phyloP scores from a whole-genome alignment of 2,329 filamentous ascomycete species.

The Nakataea oryzae region DNA sequence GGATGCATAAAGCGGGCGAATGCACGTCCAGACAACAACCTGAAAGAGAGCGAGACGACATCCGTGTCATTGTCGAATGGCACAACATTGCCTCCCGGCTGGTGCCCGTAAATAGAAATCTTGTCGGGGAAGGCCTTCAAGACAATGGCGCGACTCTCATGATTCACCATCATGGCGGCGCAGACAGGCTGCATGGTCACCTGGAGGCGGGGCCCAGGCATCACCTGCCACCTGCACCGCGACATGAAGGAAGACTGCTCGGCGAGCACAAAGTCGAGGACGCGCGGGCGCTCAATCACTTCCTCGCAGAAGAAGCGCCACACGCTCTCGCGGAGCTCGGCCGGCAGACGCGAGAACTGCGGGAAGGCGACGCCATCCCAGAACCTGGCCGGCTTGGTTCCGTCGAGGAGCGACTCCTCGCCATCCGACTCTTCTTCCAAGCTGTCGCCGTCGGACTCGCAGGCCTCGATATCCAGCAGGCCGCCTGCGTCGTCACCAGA shows the following conservation, averaged over 20 bases:
- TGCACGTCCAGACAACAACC: neutral
- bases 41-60: conserved; percentile 5
- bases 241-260: too few species aligned
- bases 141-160: conserved; percentile 8
- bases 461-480: neutral
- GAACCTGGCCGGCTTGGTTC: neutral
- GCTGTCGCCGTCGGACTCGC: neutral
- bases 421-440: neutral
- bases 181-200: neutral
- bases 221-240: neutral
- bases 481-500: neutral
- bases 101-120: conserved; percentile 3
- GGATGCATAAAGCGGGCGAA: neutral
- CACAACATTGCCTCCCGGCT: neutral
- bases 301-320: conserved; percentile 9
- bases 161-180: neutral
- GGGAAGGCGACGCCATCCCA: conserved; percentile 2
- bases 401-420: neutral
- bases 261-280: conserved; percentile 3
- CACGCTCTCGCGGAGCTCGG: conserved; percentile 9
- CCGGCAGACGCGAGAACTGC: conserved; percentile 7
- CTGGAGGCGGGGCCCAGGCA: neutral
- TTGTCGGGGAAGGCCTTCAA: conserved; percentile 7
- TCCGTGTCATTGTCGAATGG: conserved; percentile 8
- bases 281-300: neutral